Evolutionary conservation across 2,329 filamentous ascomycete species (phyloP).

Genomic region (Cercospora nicotianae): DNA sequence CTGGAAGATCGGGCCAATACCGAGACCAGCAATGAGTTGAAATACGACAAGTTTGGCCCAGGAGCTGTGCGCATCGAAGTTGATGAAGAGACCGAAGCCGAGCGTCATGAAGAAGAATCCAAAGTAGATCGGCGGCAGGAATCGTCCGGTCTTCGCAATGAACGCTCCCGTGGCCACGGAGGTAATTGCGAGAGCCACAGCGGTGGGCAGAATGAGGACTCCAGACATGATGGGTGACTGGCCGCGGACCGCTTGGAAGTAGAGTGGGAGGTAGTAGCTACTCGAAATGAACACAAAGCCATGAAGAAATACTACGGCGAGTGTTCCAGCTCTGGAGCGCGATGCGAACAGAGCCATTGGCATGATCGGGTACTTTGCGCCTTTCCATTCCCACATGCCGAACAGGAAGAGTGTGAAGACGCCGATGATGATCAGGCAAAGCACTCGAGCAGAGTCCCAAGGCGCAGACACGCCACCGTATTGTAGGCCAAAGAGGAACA

Average conservation of each 20-base stretch:
- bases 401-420: constrained; percentile 62
- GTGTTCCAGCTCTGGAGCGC: constrained; percentile 64
- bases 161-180: constrained; percentile 41
- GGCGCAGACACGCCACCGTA: constrained; percentile 75
- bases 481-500: constrained; percentile 83
- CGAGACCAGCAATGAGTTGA: constrained; percentile 64
- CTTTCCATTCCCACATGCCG: constrained; percentile 68
- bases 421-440: constrained; percentile 78
- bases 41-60: constrained; percentile 49
- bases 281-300: constrained; percentile 73
- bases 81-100: constrained; percentile 43
- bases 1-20: constrained; percentile 69
- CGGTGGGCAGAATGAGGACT: constrained; percentile 53
- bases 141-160: constrained; percentile 50
- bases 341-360: constrained; percentile 69
- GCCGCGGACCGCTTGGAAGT: constrained; percentile 75
- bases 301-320: constrained; percentile 69
- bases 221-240: constrained; percentile 69
- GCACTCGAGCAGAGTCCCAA: constrained; percentile 72
- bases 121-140: constrained; percentile 54
- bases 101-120: constrained; percentile 42
- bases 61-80: constrained; percentile 38
- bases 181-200: constrained; percentile 37
- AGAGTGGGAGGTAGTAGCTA: constrained; percentile 79
- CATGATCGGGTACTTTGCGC: constrained; percentile 76